phyloP scores from a whole-genome alignment of 139 green algal species.

The Ettlia oleoabundans region DNA sequence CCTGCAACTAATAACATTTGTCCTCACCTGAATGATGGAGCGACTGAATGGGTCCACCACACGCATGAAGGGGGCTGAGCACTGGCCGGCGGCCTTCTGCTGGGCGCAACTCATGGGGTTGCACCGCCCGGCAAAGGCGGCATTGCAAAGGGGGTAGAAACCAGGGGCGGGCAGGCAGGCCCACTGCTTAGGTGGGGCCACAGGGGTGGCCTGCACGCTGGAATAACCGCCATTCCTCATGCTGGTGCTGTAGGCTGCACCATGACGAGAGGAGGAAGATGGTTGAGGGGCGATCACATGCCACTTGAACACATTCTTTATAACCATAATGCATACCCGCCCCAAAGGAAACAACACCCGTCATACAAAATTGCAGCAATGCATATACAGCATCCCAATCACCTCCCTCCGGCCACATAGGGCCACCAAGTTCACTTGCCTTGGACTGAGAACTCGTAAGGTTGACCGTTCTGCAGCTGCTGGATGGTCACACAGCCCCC shows the following conservation, averaged over 20 bases:
- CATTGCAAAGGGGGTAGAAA: constrained; percentile 35
- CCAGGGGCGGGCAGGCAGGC: constrained; percentile 20
- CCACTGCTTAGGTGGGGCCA: constrained; percentile 14
- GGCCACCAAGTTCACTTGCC: too few relatives aligned
- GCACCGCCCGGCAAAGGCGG: constrained; percentile 17
- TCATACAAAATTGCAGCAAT: too few relatives aligned
- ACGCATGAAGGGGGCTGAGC: constrained; percentile 33
- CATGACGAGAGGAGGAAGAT: too few relatives aligned
- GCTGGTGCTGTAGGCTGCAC: background rate
- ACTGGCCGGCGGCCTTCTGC: constrained; percentile 21
- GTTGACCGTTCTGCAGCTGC: background rate
- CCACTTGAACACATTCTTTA: too few relatives aligned
- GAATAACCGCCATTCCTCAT: background rate
- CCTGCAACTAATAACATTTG: too few relatives aligned
- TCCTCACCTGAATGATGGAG: constrained; percentile 9
- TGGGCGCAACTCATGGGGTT: constrained; percentile 27
- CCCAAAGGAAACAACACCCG: background rate
- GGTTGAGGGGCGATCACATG: background rate
- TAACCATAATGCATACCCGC: too few relatives aligned
- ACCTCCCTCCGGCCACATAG: too few relatives aligned
- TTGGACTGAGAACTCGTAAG: constrained; percentile 35
- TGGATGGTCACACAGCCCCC: constrained; percentile 22
- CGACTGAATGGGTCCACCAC: background rate
- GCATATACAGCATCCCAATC: too few relatives aligned
- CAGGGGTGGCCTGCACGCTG: background rate